Conservation (phyloP, 2,329 filamentous ascomycete species). For the Stemphylium beticola region DNA sequence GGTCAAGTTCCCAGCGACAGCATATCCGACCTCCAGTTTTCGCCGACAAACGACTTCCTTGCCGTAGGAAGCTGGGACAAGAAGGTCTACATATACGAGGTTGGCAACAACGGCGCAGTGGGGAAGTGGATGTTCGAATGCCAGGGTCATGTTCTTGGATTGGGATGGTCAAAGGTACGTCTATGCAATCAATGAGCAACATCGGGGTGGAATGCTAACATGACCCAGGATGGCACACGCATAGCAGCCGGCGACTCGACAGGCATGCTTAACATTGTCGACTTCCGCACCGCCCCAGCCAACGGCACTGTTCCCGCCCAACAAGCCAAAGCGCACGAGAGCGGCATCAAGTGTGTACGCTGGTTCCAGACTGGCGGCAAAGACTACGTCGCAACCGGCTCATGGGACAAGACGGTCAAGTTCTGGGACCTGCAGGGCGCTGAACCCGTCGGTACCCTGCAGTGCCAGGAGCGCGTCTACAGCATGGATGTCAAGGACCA, state of each 20-base stretch:
- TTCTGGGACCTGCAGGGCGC: constrained; percentile 80
- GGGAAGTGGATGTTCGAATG: constrained; percentile 88
- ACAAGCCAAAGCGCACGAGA: constrained; percentile 78
- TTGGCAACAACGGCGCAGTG: constrained; percentile 79
- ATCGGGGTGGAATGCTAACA: constrained; percentile 18
- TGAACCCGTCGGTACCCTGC: constrained; percentile 68
- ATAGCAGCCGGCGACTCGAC: constrained; percentile 87
- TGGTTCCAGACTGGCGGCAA: constrained; percentile 65
- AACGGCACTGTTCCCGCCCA: constrained; percentile 34
- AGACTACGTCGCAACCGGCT: constrained; percentile 88
- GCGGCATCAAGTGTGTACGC: constrained; percentile 79
- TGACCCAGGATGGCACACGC: constrained; percentile 80
- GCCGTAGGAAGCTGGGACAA: constrained; percentile 97
- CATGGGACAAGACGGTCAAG: constrained; percentile 89
- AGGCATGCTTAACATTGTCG: constrained; percentile 87
- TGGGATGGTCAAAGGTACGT: constrained; percentile 86
- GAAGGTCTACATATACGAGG: constrained; percentile 96
- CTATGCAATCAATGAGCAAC: background rate
- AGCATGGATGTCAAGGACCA: constrained; percentile 90
- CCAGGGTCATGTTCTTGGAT: constrained; percentile 77
- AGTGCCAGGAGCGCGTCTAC: constrained; percentile 81
- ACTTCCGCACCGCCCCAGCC: constrained; percentile 64
- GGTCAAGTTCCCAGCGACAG: constrained; percentile 77
- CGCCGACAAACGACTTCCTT: constrained; percentile 76
- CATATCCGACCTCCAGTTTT: constrained; percentile 87